Conservation (phyloP, 1,139 yeast species). For the Candida sojae region DNA sequence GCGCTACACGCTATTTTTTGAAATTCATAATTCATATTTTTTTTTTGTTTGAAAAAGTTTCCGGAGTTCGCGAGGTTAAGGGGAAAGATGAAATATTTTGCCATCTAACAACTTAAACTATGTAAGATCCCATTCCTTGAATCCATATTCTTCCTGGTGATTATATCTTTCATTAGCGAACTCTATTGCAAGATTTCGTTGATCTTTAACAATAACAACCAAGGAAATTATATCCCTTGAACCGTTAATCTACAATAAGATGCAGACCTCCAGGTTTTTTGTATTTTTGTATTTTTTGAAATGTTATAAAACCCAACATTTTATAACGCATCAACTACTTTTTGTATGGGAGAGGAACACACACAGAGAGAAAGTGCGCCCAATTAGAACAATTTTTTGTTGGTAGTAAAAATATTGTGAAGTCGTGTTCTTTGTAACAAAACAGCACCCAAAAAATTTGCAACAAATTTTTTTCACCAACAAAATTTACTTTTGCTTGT, state of each 20-base stretch:
- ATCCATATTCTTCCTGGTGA: too few species aligned
- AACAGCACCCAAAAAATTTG: not conserved
- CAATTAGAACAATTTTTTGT: not conserved
- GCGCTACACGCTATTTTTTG: not conserved
- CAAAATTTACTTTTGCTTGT: not conserved
- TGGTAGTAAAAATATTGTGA: not conserved
- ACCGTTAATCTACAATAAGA: not conserved
- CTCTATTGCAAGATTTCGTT: too few species aligned
- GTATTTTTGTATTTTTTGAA: not conserved
- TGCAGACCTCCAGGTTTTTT: not conserved
- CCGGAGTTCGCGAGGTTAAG: conserved; percentile 2
- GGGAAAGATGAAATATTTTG: too few species aligned
- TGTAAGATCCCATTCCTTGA: too few species aligned
- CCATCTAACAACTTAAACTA: too few species aligned
- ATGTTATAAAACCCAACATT: not conserved
- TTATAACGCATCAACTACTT: not conserved
- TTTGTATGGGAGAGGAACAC: too few species aligned
- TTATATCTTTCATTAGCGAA: too few species aligned
- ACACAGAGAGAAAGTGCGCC: too few species aligned
- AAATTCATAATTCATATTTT: not conserved
- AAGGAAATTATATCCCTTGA: too few species aligned
- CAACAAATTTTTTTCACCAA: not conserved
- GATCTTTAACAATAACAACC: too few species aligned
- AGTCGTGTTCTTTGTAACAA: not conserved
- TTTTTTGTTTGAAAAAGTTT: not conserved